These are phyloP conservation scores for Cucurbita pepo DNA, from an alignment of 306 rosid genomes.

Conservation along the genomic window DNA sequence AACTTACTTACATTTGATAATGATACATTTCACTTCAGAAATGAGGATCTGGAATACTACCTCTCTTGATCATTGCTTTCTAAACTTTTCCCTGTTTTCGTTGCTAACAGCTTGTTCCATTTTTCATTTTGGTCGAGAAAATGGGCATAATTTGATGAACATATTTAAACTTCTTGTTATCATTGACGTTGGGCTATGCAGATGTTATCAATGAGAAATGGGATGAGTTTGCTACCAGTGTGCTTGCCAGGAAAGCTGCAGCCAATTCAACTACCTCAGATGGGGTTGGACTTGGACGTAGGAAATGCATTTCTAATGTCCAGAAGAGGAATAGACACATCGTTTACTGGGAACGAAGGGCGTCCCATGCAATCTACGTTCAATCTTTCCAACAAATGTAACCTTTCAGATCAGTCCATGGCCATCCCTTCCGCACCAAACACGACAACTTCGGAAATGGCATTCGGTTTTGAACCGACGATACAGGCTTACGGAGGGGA, in stretches of 20 bases:
- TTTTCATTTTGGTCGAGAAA: neutral
- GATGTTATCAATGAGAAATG: slow-evolving; percentile 81
- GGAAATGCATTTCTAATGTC: slow-evolving; percentile 29
- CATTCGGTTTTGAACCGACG: slow-evolving; percentile 29
- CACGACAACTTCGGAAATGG: slow-evolving; percentile 18
- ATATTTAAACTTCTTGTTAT: neutral
- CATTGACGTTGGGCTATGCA: slow-evolving; percentile 24
- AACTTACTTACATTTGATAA: neutral
- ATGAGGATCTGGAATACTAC: neutral
- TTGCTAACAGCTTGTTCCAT: neutral
- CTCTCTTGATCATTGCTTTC: neutral
- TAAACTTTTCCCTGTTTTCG: neutral
- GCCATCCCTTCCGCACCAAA: slow-evolving; percentile 24
- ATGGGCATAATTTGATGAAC: neutral
- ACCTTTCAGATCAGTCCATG: slow-evolving; percentile 28
- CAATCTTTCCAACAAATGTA: slow-evolving; percentile 25
- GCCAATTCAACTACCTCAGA: slow-evolving; percentile 36
- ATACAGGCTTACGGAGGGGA: slow-evolving; percentile 24
- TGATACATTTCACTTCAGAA: neutral
- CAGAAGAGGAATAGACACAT: slow-evolving; percentile 17
- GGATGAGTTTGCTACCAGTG: slow-evolving; percentile 75
- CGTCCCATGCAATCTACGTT: slow-evolving; percentile 19
- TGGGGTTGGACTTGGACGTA: slow-evolving; percentile 34
- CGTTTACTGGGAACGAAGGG: slow-evolving; percentile 20
- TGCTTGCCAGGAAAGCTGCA: slow-evolving; percentile 42